phyloP scores from a whole-genome alignment of 345 rosid genomes.

The Bruguiera sexangula region DNA sequence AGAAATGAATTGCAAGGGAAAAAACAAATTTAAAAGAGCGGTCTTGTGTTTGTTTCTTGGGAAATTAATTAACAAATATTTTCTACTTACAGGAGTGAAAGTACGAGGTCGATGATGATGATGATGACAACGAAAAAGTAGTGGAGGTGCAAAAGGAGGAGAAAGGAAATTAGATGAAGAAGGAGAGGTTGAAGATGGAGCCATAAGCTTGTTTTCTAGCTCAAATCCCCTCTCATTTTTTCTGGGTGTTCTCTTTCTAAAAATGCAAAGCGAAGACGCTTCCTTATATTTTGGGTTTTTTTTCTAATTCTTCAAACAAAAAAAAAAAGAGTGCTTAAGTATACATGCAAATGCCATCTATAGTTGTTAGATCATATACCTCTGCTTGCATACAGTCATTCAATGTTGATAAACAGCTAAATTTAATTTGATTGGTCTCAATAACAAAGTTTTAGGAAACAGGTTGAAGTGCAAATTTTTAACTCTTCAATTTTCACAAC shows the following conservation, averaged over 20 bases:
- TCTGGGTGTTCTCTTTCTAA: too few species aligned
- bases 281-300: constrained; percentile 9
- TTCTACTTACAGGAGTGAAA: constrained; percentile 72
- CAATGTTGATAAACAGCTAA: too few species aligned
- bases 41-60: neutral
- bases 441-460: too few species aligned
- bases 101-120: constrained; percentile 44
- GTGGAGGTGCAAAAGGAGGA: constrained; percentile 31
- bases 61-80: neutral
- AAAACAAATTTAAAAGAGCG: neutral
- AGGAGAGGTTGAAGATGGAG: constrained; percentile 61
- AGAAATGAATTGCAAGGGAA: neutral
- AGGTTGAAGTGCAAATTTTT: too few species aligned
- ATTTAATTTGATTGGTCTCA: too few species aligned
- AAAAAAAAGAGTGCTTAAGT: too few species aligned
- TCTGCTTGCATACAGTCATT: too few species aligned
- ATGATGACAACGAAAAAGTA: constrained; percentile 26
- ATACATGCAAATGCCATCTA: too few species aligned
- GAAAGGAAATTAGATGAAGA: constrained; percentile 49
- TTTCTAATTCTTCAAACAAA: constrained; percentile 37
- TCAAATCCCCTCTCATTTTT: neutral
- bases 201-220: constrained; percentile 36
- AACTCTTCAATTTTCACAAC: too few species aligned
- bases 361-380: too few species aligned
- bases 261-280: neutral